phyloP scores from a whole-genome alignment of 257 asterid genomes.

The Solanum appendiculatum region DNA sequence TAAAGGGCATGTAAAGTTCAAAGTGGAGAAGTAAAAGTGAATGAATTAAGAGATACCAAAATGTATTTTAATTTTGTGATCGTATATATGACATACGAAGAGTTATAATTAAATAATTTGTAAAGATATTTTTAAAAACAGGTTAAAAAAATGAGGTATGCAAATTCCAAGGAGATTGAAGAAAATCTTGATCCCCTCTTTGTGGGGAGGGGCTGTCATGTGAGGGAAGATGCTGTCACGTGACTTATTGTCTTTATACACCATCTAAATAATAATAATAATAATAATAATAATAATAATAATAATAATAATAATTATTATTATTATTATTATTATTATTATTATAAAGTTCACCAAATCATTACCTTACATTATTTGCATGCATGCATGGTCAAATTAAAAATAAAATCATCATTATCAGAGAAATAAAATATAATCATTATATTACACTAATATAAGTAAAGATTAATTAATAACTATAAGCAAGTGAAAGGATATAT shows the following conservation, averaged over 20 bases:
- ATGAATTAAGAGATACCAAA: too few relatives aligned
- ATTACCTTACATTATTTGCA: background rate
- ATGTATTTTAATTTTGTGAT: too few relatives aligned
- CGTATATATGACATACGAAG: too few relatives aligned
- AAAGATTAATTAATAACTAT: background rate
- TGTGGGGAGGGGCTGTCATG: background rate
- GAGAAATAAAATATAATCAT: background rate
- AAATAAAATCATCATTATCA: background rate
- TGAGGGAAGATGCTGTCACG: background rate
- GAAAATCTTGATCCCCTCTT: background rate
- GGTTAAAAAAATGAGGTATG: background rate
- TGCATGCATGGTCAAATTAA: background rate
- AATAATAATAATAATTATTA: background rate
- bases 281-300: too few relatives aligned
- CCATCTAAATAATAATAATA: background rate
- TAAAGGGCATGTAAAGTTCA: too few relatives aligned
- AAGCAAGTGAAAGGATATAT: constrained; percentile 28
- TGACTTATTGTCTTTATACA: background rate
- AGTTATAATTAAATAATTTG: too few relatives aligned
- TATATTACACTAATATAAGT: background rate
- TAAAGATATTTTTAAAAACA: too few relatives aligned
- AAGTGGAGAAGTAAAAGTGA: too few relatives aligned
- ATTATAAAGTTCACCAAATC: background rate
- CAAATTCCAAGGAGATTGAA: background rate
- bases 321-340: background rate